Evolutionary conservation across 805 yeast species (phyloP).

Genomic region (Kuraishia hungarica): DNA sequence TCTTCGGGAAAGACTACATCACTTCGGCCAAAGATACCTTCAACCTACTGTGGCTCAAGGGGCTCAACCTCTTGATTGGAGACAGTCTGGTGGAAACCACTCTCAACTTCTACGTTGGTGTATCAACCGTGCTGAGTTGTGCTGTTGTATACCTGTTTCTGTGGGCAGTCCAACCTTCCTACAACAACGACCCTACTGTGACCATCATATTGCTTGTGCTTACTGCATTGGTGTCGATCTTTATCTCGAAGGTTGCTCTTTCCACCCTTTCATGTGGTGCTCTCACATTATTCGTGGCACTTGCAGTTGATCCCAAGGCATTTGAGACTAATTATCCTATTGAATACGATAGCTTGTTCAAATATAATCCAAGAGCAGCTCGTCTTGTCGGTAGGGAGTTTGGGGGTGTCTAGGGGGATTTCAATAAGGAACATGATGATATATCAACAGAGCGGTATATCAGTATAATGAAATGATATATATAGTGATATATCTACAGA

Average conservation of each 20-base stretch:
- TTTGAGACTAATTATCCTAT: conserved; percentile 62
- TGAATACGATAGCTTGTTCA: background rate
- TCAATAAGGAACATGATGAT: too few relatives aligned
- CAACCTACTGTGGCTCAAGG: conserved; percentile 67
- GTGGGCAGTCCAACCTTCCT: conserved; percentile 56
- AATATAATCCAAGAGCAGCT: background rate
- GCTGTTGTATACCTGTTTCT: conserved; percentile 49
- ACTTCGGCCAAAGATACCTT: conserved; percentile 77
- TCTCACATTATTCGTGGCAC: conserved; percentile 70
- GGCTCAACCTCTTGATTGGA: conserved; percentile 75
- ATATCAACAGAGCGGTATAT: too few relatives aligned
- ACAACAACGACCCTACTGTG: conserved; percentile 49
- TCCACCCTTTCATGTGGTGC: conserved; percentile 70
- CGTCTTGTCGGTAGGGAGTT: background rate
- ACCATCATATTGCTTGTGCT: conserved; percentile 70
- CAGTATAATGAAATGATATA: too few relatives aligned
- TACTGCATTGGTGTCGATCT: conserved; percentile 61
- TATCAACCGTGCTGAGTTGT: conserved; percentile 27
- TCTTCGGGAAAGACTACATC: conserved; percentile 75
- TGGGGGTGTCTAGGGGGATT: background rate
- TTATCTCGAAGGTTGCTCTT: conserved; percentile 59
- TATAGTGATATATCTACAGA: too few relatives aligned
- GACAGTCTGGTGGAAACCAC: conserved; percentile 79
- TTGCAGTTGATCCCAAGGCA: conserved; percentile 75
- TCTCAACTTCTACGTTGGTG: conserved; percentile 62